A percentile compares a stretch with the other conserved stretches of the same genome.
phyloP scores from a whole-genome alignment of 768 basidiomycete genomes.

The Psilocybe azurescens region DNA sequence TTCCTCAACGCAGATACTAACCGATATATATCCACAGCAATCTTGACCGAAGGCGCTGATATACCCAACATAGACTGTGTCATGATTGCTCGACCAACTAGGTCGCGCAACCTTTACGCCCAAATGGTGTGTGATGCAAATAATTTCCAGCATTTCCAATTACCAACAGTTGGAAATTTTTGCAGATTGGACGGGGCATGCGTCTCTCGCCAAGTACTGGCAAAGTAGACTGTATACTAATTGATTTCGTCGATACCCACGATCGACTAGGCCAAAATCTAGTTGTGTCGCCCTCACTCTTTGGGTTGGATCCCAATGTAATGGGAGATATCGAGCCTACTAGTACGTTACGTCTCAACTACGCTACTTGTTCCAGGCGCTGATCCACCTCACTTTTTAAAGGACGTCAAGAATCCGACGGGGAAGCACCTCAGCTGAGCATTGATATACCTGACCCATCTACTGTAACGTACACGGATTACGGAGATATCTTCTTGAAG shows the following conservation, averaged over 20 bases:
- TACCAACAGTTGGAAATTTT: not conserved
- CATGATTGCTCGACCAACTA: constrained; percentile 85
- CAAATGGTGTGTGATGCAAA: constrained; percentile 78
- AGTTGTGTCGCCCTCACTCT: constrained; percentile 80
- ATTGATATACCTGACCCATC: constrained; percentile 44
- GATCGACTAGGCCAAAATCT: constrained; percentile 66
- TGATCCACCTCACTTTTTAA: too few relatives aligned
- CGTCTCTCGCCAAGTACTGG: constrained; percentile 80
- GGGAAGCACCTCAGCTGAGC: too few relatives aligned
- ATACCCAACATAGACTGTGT: constrained; percentile 96
- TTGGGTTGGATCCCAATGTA: constrained; percentile 81
- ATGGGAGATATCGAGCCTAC: constrained; percentile 57
- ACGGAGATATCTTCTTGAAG: constrained; percentile 67
- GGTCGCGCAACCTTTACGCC: constrained; percentile 86
- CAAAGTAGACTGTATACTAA: constrained; percentile 84
- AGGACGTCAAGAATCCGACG: too few relatives aligned
- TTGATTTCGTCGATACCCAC: constrained; percentile 88
- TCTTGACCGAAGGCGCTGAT: constrained; percentile 93
- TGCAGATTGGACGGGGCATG: constrained; percentile 93
- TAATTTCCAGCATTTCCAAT: not conserved
- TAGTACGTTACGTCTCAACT: constrained; percentile 24
- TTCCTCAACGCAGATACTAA: not conserved
- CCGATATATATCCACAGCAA: constrained; percentile 48
- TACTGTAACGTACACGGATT: constrained; percentile 75
- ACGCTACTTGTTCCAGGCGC: too few relatives aligned